These are phyloP conservation scores for Cephaloascus albidus DNA, from an alignment of 805 yeast species.

Conservation along the genomic window DNA sequence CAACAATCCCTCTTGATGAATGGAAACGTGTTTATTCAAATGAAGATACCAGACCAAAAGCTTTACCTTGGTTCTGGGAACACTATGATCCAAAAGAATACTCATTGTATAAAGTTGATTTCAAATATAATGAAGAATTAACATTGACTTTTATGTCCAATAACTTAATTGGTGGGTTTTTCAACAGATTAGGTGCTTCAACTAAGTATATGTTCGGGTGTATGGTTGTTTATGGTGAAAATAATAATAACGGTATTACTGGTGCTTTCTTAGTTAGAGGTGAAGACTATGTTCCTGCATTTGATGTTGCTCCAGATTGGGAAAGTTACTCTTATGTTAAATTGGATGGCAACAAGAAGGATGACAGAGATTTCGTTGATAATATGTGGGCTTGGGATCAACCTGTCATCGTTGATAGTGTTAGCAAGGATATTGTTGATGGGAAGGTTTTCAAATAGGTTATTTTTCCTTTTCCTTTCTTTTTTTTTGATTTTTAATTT, in stretches of 20 bases:
- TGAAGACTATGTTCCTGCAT: constrained; percentile 82
- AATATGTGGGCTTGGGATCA: constrained; percentile 42
- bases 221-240: constrained; percentile 94
- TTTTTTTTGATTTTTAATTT: neutral
- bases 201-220: constrained; percentile 91
- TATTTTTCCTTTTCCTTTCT: constrained; percentile 23
- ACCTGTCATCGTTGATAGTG: constrained; percentile 33
- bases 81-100: constrained; percentile 87
- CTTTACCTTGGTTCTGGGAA: constrained; percentile 98
- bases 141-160: constrained; percentile 96
- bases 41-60: constrained; percentile 90
- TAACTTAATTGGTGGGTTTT: constrained; percentile 97
- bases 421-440: constrained; percentile 34
- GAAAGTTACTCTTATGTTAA: constrained; percentile 55
- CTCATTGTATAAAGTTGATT: constrained; percentile 91
- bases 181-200: constrained; percentile 88
- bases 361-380: constrained; percentile 24
- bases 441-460: constrained; percentile 37
- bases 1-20: constrained; percentile 68
- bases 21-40: constrained; percentile 97
- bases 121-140: constrained; percentile 97
- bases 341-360: constrained; percentile 25
- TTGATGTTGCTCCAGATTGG: constrained; percentile 99
- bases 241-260: constrained; percentile 94
- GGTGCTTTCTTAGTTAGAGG: constrained; percentile 97